phyloP scores from a whole-genome alignment of 345 rosid species.

The Lepidium sativum region DNA sequence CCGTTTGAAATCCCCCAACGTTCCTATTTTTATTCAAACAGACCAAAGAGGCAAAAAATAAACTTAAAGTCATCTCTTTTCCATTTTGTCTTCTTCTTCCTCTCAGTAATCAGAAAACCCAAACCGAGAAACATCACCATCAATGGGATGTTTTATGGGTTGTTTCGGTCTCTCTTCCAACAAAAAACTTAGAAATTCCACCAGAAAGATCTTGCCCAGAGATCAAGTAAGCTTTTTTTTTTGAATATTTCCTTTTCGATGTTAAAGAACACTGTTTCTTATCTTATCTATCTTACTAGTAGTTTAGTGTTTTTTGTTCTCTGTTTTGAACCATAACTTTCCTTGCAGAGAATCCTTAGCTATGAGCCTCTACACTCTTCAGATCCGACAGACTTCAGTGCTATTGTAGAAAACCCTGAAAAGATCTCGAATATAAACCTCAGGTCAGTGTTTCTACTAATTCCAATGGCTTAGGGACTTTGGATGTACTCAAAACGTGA shows the following conservation, averaged over 20 bases:
- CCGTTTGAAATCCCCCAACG: slow-evolving; percentile 49
- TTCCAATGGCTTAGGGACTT: background rate
- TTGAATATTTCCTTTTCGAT: background rate
- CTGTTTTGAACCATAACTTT: background rate
- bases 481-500: background rate
- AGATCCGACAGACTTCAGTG: slow-evolving; percentile 26
- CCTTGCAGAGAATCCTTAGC: slow-evolving; percentile 36
- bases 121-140: slow-evolving; percentile 8
- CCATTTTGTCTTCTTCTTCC: background rate
- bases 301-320: background rate
- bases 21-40: slow-evolving; percentile 45
- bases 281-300: background rate
- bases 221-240: slow-evolving; percentile 36
- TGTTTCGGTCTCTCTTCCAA: slow-evolving; percentile 73
- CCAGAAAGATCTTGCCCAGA: slow-evolving; percentile 38
- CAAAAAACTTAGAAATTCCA: slow-evolving; percentile 42
- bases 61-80: background rate
- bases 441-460: slow-evolving; percentile 32
- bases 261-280: background rate
- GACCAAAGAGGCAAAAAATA: background rate
- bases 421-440: slow-evolving; percentile 32
- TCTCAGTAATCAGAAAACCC: background rate
- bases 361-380: slow-evolving; percentile 48
- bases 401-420: slow-evolving; percentile 10
- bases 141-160: slow-evolving; percentile 81